Percentiles rank a stretch among this genome's conserved stretches.
Conservation (phyloP, 805 yeast species). For the Kodamaea neixiangensis region DNA sequence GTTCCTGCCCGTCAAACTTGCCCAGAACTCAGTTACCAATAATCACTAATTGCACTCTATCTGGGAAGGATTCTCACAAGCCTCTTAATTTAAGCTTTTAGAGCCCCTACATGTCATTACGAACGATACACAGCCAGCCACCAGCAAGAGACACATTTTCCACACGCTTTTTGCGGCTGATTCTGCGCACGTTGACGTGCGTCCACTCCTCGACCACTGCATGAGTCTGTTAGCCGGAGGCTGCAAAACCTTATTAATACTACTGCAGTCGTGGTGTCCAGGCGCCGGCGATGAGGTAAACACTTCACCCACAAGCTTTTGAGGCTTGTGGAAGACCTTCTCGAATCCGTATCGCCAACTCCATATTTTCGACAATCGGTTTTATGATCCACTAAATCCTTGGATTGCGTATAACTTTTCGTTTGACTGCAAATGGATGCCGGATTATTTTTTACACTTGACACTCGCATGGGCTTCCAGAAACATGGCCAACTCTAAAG, state of each 20-base stretch:
- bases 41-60: too few species aligned
- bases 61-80: neutral
- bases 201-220: neutral
- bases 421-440: neutral
- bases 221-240: neutral
- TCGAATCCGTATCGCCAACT: neutral
- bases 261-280: neutral
- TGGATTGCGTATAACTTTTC: neutral
- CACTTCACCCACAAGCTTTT: neutral
- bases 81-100: neutral
- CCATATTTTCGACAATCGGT: neutral
- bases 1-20: neutral
- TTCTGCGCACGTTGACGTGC: neutral
- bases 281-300: neutral
- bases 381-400: neutral
- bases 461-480: neutral
- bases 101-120: neutral
- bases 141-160: neutral
- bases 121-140: neutral
- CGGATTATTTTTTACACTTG: neutral
- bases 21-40: too few species aligned
- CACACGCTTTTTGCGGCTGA: neutral
- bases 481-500: neutral
- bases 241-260: neutral
- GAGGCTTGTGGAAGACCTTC: neutral